Base-by-base conservation (phyloP, 2,329 filamentous ascomycete species). In the Alternaria sp. region DNA sequence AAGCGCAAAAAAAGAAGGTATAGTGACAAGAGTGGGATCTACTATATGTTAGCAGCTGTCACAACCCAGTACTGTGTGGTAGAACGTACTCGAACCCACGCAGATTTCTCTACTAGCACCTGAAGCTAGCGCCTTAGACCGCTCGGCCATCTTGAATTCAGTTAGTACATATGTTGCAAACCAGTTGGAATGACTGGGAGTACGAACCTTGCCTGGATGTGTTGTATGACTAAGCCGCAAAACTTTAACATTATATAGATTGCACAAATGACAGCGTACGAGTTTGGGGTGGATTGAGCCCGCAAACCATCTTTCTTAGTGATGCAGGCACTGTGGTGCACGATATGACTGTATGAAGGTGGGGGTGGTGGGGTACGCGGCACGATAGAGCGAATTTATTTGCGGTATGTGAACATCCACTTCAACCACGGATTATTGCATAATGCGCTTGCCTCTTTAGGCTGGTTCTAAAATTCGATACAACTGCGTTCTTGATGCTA, bases 101-200 rank as follows among this genome's bases (percentile, higher is more conserved):
- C 65, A 69, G 65, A 65, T 70, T 68, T 38, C 68, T 65, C 65
- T 69, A 70, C 68, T 70, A 69, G 66, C 68, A 69, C 68, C 68
- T 70, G 66, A 70, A 70, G 66, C 68, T 70, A 70, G 68, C 68
- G 68, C 68, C 65, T 69, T 70, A 68, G 64, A 70, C 67, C 65
- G 60, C 65, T 36, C 32, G 32, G 32, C 32, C 32, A 36, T 36
- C 32, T 36, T 57, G 28, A 10, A 49, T 16, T 6, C 32, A 22
- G 16, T 40, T 27, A n/a, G 50, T 28, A 40, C 36, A 40, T 4
- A 40, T 40, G 36, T 11, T 18, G 36, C 10, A 20, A 18, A 20
- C 36, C 10, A 40, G n/a, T 40, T 18, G 36, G 36, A 18, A 9
- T 20, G 36, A 40, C 12, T 18, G 34, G 34, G 8, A 54, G 3